Conservation (phyloP, 371 early-diverging fungal genomes). For the Conidiobolus incongruus region DNA sequence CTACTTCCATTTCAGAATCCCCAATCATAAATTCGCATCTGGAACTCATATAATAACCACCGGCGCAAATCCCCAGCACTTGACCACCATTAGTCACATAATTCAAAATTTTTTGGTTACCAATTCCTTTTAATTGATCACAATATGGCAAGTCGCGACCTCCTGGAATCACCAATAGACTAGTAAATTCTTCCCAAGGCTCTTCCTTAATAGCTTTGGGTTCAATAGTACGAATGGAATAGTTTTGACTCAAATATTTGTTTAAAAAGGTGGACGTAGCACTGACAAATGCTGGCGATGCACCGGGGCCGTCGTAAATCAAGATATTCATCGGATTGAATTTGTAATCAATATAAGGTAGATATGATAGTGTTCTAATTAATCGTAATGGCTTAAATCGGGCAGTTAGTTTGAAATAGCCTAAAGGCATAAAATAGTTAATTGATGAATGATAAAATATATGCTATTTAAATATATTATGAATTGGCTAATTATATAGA, state of each 20-base stretch:
- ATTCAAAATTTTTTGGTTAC: conserved; percentile 28
- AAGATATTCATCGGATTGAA: conserved; percentile 68
- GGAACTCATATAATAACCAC: conserved; percentile 60
- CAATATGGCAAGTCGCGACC: conserved; percentile 71
- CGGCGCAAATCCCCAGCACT: conserved; percentile 85
- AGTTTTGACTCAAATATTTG: conserved; percentile 39
- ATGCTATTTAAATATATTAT: too few relatives aligned
- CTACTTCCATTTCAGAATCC: conserved; percentile 25
- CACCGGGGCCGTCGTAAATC: conserved; percentile 61
- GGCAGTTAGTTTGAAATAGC: too few relatives aligned
- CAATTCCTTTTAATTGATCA: conserved; percentile 28
- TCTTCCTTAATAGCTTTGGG: conserved; percentile 34
- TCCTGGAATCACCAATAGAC: conserved; percentile 72
- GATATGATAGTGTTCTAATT: too few relatives aligned
- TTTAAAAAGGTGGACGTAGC: conserved; percentile 41
- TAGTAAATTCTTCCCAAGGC: conserved; percentile 69
- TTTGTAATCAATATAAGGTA: too few relatives aligned
- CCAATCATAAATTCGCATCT: conserved; percentile 58
- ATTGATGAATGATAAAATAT: too few relatives aligned
- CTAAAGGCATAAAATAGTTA: too few relatives aligned
- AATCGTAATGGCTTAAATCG: too few relatives aligned
- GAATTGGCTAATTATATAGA: too few relatives aligned
- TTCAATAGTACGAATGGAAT: conserved; percentile 68
- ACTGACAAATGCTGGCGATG: conserved; percentile 33
- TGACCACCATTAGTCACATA: conserved; percentile 64